A percentile compares a stretch with the other conserved stretches of the same genome.
These are phyloP conservation scores for Apostasia shenzhenica DNA, from an alignment of 106 monocot species.

Conservation along the genomic window DNA sequence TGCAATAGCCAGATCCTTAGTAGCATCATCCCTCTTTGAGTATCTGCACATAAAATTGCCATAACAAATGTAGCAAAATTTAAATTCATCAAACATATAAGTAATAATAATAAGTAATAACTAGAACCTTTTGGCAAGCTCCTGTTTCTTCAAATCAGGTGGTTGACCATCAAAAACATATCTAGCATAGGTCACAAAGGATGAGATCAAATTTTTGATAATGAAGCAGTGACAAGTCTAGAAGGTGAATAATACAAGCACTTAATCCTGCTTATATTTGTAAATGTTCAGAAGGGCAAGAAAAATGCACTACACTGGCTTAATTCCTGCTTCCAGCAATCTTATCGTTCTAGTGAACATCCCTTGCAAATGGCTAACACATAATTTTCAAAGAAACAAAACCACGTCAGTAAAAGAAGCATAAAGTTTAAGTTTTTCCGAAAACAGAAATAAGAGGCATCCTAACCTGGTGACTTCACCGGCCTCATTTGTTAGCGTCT, in stretches of 20 bases:
- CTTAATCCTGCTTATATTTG: neutral
- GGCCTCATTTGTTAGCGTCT: slow-evolving; percentile 91
- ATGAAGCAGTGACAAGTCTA: neutral
- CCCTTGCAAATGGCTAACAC: slow-evolving; percentile 87
- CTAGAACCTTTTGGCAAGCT: slow-evolving; percentile 77
- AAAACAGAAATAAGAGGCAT: neutral
- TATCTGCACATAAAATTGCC: slow-evolving; percentile 29
- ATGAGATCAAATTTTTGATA: neutral
- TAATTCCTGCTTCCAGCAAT: slow-evolving; percentile 92
- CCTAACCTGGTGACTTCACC: slow-evolving; percentile 90
- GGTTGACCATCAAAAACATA: slow-evolving; percentile 99
- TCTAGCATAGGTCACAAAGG: slow-evolving; percentile 24
- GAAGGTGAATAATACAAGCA: neutral
- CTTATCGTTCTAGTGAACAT: slow-evolving; percentile 92
- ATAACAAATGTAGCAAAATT: neutral
- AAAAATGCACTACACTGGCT: slow-evolving; percentile 69
- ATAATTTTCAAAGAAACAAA: neutral
- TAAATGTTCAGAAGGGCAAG: neutral
- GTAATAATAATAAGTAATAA: neutral
- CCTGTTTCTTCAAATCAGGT: slow-evolving; percentile 93
- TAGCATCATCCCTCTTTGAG: slow-evolving; percentile 81
- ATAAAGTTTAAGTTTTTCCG: neutral
- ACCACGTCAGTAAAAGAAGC: neutral
- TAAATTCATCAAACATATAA: slow-evolving; percentile 1
- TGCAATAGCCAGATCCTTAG: slow-evolving; percentile 61